A percentile compares a stretch with the other conserved stretches of the same genome.
phyloP scores from a whole-genome alignment of 441 rosid species.

The Adansonia grandidieri region DNA sequence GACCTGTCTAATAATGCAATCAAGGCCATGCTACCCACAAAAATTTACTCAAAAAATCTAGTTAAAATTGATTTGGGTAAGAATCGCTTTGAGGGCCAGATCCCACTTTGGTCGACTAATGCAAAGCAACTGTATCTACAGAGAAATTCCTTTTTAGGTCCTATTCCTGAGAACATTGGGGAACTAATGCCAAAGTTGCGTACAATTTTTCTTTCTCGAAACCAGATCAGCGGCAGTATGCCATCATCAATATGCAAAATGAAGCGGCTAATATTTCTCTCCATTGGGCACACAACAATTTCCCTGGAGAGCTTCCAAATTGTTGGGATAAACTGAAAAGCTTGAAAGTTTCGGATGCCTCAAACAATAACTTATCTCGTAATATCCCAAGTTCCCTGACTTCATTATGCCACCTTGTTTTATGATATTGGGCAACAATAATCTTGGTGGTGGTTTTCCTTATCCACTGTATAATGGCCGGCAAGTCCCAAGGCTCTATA shows the following conservation, averaged over 20 bases:
- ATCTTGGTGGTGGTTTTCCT: background rate
- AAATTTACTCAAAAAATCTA: background rate
- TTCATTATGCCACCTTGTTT: background rate
- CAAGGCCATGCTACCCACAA: background rate
- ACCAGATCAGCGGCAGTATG: background rate
- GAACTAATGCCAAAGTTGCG: background rate
- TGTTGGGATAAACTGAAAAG: background rate
- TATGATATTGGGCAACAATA: constrained; percentile 9
- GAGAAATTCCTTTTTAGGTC: constrained; percentile 1
- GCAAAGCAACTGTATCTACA: background rate
- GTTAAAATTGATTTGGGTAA: background rate
- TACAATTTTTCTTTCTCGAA: background rate
- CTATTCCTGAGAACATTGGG: constrained; percentile 1
- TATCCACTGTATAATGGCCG: background rate
- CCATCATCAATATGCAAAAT: constrained; percentile 10
- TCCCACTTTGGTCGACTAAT: background rate
- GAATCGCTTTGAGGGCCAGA: background rate
- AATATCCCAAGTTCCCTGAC: constrained; percentile 5
- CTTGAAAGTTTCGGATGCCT: background rate
- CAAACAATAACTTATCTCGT: constrained; percentile 17
- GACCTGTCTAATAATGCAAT: background rate
- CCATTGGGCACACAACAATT: background rate
- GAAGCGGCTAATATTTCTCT: background rate
- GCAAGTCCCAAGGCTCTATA: background rate
- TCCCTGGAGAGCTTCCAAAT: background rate